These are phyloP conservation scores for Corchorus capsularis DNA, from an alignment of 345 rosid genomes.

Conservation along the genomic window DNA sequence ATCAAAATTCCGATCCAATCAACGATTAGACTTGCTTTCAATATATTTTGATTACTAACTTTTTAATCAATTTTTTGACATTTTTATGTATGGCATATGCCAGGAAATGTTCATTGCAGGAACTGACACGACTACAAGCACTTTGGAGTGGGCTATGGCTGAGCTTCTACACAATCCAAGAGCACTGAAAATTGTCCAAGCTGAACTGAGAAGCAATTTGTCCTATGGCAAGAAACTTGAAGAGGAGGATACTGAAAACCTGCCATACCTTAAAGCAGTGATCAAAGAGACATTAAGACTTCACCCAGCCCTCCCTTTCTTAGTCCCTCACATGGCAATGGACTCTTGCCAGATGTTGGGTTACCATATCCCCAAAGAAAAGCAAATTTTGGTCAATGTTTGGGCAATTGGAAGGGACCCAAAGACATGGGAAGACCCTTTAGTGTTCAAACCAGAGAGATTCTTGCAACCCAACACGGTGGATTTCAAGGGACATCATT, in stretches of 20 bases:
- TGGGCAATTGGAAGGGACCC: conserved; percentile 78
- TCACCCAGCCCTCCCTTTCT: conserved; percentile 78
- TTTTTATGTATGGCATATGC: not conserved
- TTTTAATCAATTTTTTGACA: not conserved
- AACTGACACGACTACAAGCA: conserved; percentile 70
- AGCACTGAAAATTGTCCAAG: conserved; percentile 33
- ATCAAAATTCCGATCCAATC: too few species aligned
- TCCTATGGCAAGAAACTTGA: conserved; percentile 30
- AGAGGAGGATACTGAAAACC: conserved; percentile 43
- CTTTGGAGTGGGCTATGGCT: conserved; percentile 72
- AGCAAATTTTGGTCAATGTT: conserved; percentile 68
- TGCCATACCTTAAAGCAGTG: conserved; percentile 57
- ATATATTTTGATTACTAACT: not conserved
- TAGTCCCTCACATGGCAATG: conserved; percentile 88
- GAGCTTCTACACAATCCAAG: conserved; percentile 51
- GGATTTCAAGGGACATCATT: conserved; percentile 72
- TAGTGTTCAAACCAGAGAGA: conserved; percentile 62
- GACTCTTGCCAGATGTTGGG: conserved; percentile 56
- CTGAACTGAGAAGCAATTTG: conserved; percentile 37
- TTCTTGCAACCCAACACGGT: conserved; percentile 38
- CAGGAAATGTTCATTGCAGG: conserved; percentile 69
- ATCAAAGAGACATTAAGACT: conserved; percentile 67
- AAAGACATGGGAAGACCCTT: conserved; percentile 57
- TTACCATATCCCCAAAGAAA: conserved; percentile 66
- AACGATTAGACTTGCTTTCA: too few species aligned